Evolutionary conservation across 192 early-diverging fungal species (phyloP).

Genomic region (Podochytrium sp.): DNA sequence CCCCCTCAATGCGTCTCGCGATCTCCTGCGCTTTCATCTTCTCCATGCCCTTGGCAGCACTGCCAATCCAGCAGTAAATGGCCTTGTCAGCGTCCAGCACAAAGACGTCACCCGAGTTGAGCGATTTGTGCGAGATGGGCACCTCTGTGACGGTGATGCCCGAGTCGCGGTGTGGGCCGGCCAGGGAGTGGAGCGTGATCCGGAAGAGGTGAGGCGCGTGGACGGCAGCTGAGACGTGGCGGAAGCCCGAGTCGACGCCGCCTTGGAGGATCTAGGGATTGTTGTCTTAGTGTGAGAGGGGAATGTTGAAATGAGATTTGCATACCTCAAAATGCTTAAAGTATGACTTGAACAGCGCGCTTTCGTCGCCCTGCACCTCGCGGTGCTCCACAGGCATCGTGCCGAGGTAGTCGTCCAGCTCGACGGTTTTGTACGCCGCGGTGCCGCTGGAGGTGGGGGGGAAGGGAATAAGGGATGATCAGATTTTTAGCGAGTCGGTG

Average conservation of each 20-base stretch:
- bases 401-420: conserved; percentile 73
- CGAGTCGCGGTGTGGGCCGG: conserved; percentile 16
- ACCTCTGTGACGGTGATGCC: conserved; percentile 68
- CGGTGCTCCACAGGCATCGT: conserved; percentile 74
- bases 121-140: conserved; percentile 43
- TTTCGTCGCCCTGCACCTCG: conserved; percentile 76
- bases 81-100: conserved; percentile 70
- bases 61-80: conserved; percentile 75
- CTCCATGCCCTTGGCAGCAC: conserved; percentile 62
- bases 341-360: conserved; percentile 67
- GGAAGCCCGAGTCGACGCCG: conserved; percentile 76
- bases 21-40: conserved; percentile 73
- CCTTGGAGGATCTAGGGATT: conserved; percentile 55
- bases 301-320: neutral
- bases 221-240: conserved; percentile 60
- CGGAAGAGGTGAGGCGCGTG: conserved; percentile 58
- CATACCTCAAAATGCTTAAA: conserved; percentile 57
- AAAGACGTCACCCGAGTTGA: conserved; percentile 79
- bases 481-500: neutral
- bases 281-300: neutral
- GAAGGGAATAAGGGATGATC: neutral
- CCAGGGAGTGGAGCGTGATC: conserved; percentile 48
- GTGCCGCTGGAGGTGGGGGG: conserved; percentile 53
- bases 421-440: conserved; percentile 79
- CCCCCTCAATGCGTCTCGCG: conserved; percentile 58